phyloP scores from a whole-genome alignment of 805 yeast genomes.

The Cyberlindnera samutprakarnensis region DNA sequence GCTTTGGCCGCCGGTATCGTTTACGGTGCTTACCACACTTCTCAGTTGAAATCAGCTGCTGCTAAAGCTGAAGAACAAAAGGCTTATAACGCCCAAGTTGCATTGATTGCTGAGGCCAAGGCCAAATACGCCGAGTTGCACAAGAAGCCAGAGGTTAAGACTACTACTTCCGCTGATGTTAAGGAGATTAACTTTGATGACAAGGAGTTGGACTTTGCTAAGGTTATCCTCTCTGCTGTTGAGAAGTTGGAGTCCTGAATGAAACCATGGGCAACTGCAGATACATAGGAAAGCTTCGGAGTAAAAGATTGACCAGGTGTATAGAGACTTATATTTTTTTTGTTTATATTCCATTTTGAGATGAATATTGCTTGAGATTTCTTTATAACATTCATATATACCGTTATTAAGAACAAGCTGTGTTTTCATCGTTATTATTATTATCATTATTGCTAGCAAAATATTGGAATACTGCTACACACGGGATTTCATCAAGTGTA shows the following conservation, averaged over 20 bases:
- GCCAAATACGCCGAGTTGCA: constrained; percentile 72
- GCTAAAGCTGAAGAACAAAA: constrained; percentile 47
- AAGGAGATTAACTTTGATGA: constrained; percentile 70
- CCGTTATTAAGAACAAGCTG: too few species aligned
- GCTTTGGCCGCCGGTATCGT: constrained; percentile 82
- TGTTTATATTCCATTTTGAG: too few species aligned
- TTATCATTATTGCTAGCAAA: too few species aligned
- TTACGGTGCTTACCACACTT: constrained; percentile 85
- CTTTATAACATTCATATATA: not conserved
- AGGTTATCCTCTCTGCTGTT: constrained; percentile 57
- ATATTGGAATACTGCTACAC: too few species aligned
- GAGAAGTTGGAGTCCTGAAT: constrained; percentile 35
- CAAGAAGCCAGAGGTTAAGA: constrained; percentile 34
- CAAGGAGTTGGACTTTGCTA: constrained; percentile 82
- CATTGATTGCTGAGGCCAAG: constrained; percentile 82
- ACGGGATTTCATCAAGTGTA: too few species aligned
- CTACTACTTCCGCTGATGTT: constrained; percentile 20
- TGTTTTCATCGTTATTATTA: not conserved
- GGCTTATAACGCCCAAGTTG: constrained; percentile 57
- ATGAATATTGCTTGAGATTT: too few species aligned
- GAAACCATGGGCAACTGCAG: too few species aligned
- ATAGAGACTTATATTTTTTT: too few species aligned
- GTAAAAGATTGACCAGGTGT: too few species aligned
- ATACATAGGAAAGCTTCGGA: too few species aligned
- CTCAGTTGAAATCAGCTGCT: constrained; percentile 54